These are phyloP conservation scores for Cryptococcus wingfieldii DNA, from an alignment of 1,284 basidiomycete genomes.

Conservation along the genomic window DNA sequence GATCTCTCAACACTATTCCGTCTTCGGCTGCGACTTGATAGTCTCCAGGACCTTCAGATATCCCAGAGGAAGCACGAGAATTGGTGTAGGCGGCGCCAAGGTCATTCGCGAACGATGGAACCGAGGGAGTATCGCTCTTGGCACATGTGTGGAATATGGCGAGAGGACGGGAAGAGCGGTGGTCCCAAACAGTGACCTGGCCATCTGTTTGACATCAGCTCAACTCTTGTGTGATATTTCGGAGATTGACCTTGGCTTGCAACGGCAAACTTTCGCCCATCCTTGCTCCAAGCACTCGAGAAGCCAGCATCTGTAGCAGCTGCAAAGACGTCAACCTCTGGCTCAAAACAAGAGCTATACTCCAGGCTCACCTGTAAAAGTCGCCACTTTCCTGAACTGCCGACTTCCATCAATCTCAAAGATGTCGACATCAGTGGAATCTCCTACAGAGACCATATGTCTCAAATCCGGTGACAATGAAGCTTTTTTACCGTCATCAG, in stretches of 20 bases:
- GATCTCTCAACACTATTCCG: slow-evolving; percentile 19
- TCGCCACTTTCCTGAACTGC: slow-evolving; percentile 42
- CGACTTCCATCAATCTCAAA: slow-evolving; percentile 45
- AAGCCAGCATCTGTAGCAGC: slow-evolving; percentile 47
- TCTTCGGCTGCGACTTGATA: slow-evolving; percentile 4
- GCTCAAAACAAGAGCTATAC: background rate
- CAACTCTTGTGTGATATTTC: background rate
- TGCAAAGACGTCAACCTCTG: background rate
- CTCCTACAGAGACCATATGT: slow-evolving; percentile 48
- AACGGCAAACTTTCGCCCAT: slow-evolving; percentile 49
- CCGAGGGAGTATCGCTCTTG: background rate
- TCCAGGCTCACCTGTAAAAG: slow-evolving; percentile 32
- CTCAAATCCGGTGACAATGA: slow-evolving; percentile 46
- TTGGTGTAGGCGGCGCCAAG: slow-evolving; percentile 4
- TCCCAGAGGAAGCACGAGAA: too few relatives aligned
- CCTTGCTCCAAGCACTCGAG: slow-evolving; percentile 47
- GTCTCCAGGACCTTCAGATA: too few relatives aligned
- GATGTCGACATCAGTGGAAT: slow-evolving; percentile 46
- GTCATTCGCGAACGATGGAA: slow-evolving; percentile 26
- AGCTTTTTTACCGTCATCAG: slow-evolving; percentile 19
- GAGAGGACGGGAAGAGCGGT: slow-evolving; percentile 44
- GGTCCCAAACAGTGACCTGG: slow-evolving; percentile 50
- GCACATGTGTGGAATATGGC: slow-evolving; percentile 41
- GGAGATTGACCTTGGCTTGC: slow-evolving; percentile 38
- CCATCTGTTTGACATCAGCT: slow-evolving; percentile 29